Evolutionary conservation across 345 rosid genomes (phyloP).

Genomic region (Arabis hirsuta): DNA sequence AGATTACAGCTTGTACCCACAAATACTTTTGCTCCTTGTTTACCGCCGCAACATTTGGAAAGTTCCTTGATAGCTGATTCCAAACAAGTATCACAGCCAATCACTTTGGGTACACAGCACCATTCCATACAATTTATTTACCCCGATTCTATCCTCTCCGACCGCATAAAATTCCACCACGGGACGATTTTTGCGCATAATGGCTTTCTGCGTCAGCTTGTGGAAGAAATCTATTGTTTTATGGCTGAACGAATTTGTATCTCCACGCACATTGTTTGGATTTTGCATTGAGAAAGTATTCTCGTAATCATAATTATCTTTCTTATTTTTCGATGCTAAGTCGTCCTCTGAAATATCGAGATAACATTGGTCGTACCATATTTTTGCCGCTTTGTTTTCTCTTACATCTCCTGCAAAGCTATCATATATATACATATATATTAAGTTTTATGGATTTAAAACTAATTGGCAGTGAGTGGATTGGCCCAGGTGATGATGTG

Average conservation of each 20-base stretch:
- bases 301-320: not conserved
- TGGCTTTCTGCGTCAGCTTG: too few species aligned
- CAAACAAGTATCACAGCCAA: not conserved
- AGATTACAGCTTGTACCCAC: conserved; percentile 54
- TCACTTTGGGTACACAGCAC: conserved; percentile 28
- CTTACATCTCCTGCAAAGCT: conserved; percentile 9
- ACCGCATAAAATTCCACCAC: too few species aligned
- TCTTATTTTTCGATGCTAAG: too few species aligned
- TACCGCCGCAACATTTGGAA: conserved; percentile 53
- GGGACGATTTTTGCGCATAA: too few species aligned
- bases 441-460: too few species aligned
- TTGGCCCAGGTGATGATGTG: too few species aligned
- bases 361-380: conserved; percentile 20
- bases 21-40: conserved; percentile 51
- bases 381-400: not conserved
- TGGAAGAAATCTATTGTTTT: too few species aligned
- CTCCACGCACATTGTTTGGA: too few species aligned
- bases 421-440: not conserved
- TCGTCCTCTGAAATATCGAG: not conserved
- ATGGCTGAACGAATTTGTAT: too few species aligned
- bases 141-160: too few species aligned
- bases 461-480: too few species aligned
- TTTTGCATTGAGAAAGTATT: not conserved
- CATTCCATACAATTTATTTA: conserved; percentile 45
- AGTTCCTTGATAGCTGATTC: conserved; percentile 42